Evolutionary conservation across 2,329 filamentous ascomycete genomes (phyloP), one percentile per base, ranked within the genome.

Genomic region (Colletotrichum eremochloae): DNA sequence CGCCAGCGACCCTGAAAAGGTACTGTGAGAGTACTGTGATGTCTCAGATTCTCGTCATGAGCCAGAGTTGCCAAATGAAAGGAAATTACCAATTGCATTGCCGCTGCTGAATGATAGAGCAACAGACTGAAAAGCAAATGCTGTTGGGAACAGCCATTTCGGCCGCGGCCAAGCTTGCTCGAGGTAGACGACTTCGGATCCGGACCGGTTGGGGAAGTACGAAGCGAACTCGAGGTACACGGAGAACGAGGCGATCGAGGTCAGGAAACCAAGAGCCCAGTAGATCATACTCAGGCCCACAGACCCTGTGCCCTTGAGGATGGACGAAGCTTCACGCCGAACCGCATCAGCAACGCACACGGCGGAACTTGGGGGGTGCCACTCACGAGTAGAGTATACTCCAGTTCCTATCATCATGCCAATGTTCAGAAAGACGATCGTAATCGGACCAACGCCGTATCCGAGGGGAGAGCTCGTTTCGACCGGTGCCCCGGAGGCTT

Each of bases 81-180:
- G 18, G 42, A 20, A 36, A 20, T 55, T 6, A 55, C 52, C 15
- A 29, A 55, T 55, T 9, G 52, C 52, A 11, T 53, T 53, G 50
- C 50, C 50, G 11, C 50, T 53, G 15, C 50, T 53, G 29, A 53
- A 53, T 0, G 50, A 53, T 5, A 53, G 50, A 20, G 50, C 50
- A 20, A 53, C 50, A 5, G 50, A 53, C 50, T 53, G 50, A 2
- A 53, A 53, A 3, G 50, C 50, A 33, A 53, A 53, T 0, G 29
- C 50, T 9, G 50, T 53, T 9, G 50, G 50, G 12, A 53, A 53
- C 29, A 93, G 85, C 76, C 89, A 91, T 64, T 84, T 86, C 0
- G 91, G 91, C 1, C 89, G 84, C 0, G 90, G 90, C 73, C 87
- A 93, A 0, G 90, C 88, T 75, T 93, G 91, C 75, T 93, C 91